These are phyloP conservation scores for Umbelopsis sp. DNA, from an alignment of 192 early-diverging fungal genomes.

Conservation along the genomic window DNA sequence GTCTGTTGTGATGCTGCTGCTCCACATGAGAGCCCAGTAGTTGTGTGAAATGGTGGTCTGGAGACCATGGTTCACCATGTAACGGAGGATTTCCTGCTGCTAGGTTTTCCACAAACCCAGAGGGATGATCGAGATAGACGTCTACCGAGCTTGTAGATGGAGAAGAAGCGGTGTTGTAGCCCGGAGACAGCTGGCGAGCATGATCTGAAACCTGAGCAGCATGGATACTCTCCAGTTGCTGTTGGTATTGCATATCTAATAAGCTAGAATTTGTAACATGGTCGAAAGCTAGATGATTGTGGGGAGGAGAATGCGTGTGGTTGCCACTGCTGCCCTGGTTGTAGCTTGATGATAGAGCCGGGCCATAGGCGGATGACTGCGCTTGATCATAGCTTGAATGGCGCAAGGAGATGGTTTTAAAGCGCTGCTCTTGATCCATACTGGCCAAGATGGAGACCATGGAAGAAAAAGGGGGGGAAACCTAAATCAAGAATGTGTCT, in stretches of 20 bases:
- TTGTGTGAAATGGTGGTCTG: constrained; percentile 7
- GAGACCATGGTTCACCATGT: background rate
- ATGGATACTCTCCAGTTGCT: background rate
- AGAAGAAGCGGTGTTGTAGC: constrained; percentile 5
- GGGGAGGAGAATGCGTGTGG: background rate
- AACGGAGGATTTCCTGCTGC: background rate
- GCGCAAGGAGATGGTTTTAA: constrained; percentile 1
- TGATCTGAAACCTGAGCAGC: constrained; percentile 1
- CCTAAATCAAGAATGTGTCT: background rate
- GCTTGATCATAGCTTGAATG: background rate
- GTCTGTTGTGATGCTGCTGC: background rate
- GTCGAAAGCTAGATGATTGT: background rate
- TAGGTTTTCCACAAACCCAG: background rate
- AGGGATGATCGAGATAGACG: constrained; percentile 3
- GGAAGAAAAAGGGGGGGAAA: background rate
- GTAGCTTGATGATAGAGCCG: too few species aligned
- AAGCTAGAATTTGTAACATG: background rate
- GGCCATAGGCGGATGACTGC: too few species aligned
- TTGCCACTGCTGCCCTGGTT: too few species aligned
- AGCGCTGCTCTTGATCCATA: constrained; percentile 16
- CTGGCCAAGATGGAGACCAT: constrained; percentile 7
- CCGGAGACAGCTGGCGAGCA: background rate
- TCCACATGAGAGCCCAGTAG: background rate
- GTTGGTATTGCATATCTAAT: constrained; percentile 8
- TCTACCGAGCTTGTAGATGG: constrained; percentile 12